Base-by-base conservation (phyloP, 1,284 basidiomycete species). In the Nidula niveotomentosa region DNA sequence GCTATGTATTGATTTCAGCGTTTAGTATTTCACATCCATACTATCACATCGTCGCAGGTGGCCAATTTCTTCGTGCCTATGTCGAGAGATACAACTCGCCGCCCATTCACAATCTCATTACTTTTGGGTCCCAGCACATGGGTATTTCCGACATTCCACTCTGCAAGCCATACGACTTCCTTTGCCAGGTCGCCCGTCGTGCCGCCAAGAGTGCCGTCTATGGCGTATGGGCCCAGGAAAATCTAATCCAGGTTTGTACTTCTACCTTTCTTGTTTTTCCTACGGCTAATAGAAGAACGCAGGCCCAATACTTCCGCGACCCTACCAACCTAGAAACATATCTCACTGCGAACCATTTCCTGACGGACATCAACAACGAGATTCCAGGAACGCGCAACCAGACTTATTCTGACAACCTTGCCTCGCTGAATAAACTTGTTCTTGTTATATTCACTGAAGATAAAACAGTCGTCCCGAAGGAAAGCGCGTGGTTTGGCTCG, bases 221-320 rank as follows among this genome's bases (percentile, higher is more conserved):
- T 69, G 85, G 83, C 13, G 61, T 80, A 9, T 96, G 88, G 85
- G 93, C 90, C 0, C 95, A 97, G 69, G 67, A 76, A 17, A 88
- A 96, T 67, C 69, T 96, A 54, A 71, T 97, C 43, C 91, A 93
- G 78, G 89, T 87, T 58, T 45, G 75, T 64, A 33, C 52, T n/a
- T 23, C 23, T 23, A 23, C 23, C 5, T 23, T 23, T 23, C 23
- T 23, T 23, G 23, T 23, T 23, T 23, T 23, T 23, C 23, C 23
- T 23, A 23, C 23, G 5, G 23, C 23, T 23, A 23, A 23, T 23
- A 23, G 23, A 23, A 23, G 23, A 23, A n/a, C 49, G 37, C 60
- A 94, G 81, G 96, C 96, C 1, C 94, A 98, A 66, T 99, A 98
- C 73, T 98, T 84, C 71, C 86, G 96, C 41, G 95, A 98, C 71